phyloP scores from a whole-genome alignment of 768 basidiomycete species.

The Phanerochaete sordida region DNA sequence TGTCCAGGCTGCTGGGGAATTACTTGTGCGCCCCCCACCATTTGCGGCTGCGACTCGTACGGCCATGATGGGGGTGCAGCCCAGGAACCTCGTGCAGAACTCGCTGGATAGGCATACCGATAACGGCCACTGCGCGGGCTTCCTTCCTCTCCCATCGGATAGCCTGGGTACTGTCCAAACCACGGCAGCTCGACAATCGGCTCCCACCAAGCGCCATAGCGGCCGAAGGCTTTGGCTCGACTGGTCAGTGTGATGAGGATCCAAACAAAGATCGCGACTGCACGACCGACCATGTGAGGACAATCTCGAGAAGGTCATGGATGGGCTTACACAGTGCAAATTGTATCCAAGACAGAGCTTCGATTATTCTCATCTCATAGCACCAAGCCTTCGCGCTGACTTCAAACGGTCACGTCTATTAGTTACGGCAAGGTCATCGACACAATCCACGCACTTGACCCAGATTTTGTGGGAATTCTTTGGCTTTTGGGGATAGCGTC shows the following conservation, averaged over 20 bases:
- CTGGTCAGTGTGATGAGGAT: constrained; percentile 55
- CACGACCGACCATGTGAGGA: constrained; percentile 30
- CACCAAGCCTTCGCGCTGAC: constrained; percentile 58
- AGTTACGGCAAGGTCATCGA: no score
- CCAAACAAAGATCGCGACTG: constrained; percentile 38
- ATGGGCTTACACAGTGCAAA: constrained; percentile 47
- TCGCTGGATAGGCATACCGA: constrained; percentile 18
- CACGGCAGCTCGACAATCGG: constrained; percentile 66
- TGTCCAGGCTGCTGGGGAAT: constrained; percentile 54
- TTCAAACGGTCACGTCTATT: constrained; percentile 24
- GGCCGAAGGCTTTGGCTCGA: constrained; percentile 51
- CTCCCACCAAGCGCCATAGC: constrained; percentile 52
- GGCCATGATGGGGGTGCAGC: no score
- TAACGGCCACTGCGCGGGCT: constrained; percentile 15
- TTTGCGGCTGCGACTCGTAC: constrained; percentile 9
- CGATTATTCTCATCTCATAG: constrained; percentile 76
- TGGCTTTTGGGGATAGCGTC: constrained; percentile 38
- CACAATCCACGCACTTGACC: no score
- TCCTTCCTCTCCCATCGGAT: constrained; percentile 29
- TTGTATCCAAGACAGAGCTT: constrained; percentile 75
- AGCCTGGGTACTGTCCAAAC: constrained; percentile 69
- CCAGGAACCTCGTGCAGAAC: neutral
- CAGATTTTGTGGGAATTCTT: no score
- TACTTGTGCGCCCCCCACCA: constrained; percentile 35
- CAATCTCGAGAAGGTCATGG: constrained; percentile 4